phyloP scores from a whole-genome alignment of 352 stramenopile genomes.

The Blastocystis hominis region DNA sequence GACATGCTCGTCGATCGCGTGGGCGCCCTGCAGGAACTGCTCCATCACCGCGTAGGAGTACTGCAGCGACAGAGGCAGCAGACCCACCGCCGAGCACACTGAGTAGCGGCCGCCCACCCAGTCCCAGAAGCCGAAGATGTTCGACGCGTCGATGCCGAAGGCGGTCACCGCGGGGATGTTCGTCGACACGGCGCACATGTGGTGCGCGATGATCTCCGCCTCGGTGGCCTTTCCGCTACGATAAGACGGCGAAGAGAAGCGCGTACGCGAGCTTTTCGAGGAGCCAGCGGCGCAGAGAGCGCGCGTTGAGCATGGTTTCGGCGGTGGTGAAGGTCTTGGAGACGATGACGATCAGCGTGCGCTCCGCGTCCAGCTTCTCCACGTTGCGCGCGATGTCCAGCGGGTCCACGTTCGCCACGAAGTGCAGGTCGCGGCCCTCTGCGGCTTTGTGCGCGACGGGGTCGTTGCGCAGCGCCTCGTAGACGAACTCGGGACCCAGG shows the following conservation, averaged over 20 bases:
- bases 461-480: conserved; percentile 80
- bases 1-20: conserved; percentile 93
- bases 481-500: conserved; percentile 90
- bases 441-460: conserved; percentile 71
- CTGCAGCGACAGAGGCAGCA: conserved; percentile 86
- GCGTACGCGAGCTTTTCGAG: conserved; percentile 65
- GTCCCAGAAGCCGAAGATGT: conserved; percentile 97
- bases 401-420: conserved; percentile 94
- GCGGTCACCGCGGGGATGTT: conserved; percentile 70
- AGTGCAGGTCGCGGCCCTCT: conserved; percentile 77
- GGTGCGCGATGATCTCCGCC: conserved; percentile 64
- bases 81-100: conserved; percentile 88
- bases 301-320: conserved; percentile 96
- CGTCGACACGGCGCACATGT: conserved; percentile 67
- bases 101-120: conserved; percentile 94
- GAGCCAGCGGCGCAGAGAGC: conserved; percentile 86
- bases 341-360: conserved; percentile 88
- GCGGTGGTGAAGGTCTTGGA: conserved; percentile 96
- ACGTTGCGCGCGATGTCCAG: conserved; percentile 83
- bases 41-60: conserved; percentile 82
- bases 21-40: conserved; percentile 84
- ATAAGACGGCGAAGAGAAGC: conserved; percentile 62
- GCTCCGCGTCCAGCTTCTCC: conserved; percentile 80
- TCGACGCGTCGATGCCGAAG: conserved; percentile 84
- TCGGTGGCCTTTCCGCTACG: conserved; percentile 58